phyloP scores from a whole-genome alignment of 2,329 filamentous ascomycete species.

The Diplocarpon rosae region DNA sequence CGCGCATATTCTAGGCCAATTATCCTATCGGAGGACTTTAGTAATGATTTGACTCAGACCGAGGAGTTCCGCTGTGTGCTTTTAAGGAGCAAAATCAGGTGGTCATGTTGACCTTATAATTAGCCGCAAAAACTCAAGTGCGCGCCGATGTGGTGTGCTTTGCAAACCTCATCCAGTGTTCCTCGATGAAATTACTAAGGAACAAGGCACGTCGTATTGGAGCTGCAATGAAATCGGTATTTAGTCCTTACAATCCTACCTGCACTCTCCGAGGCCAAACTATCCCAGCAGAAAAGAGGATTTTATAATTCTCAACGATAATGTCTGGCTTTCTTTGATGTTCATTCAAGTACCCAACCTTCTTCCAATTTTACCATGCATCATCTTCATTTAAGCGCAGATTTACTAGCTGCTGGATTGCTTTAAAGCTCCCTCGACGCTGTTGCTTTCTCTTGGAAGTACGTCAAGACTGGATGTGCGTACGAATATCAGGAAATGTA shows the following conservation, averaged over 20 bases:
- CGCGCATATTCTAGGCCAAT: too few species aligned
- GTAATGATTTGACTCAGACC: slow-evolving; percentile 1
- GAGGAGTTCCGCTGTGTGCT: slow-evolving; percentile 3
- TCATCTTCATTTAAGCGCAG: slow-evolving; percentile 6
- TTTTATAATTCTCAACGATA: slow-evolving; percentile 8
- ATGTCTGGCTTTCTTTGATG: not conserved
- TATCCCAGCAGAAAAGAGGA: not conserved
- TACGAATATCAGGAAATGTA: not conserved
- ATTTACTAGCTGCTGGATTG: slow-evolving; percentile 9
- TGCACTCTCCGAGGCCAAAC: not conserved
- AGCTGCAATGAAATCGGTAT: slow-evolving; percentile 1
- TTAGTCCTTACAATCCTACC: slow-evolving; percentile 11
- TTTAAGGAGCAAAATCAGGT: slow-evolving; percentile 1
- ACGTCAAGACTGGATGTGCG: slow-evolving; percentile 37
- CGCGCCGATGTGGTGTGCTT: slow-evolving; percentile 5
- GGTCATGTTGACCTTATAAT: slow-evolving; percentile 6
- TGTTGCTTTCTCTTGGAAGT: slow-evolving; percentile 30
- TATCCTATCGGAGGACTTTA: too few species aligned
- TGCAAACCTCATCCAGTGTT: slow-evolving; percentile 5
- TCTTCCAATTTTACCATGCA: slow-evolving; percentile 5
- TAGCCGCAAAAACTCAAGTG: not conserved
- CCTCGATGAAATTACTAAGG: not conserved
- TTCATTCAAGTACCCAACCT: not conserved
- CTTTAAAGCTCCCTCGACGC: slow-evolving; percentile 10
- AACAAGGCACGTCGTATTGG: not conserved